phyloP scores from a whole-genome alignment of 2,329 filamentous ascomycete genomes.

The Talaromyces sp. region DNA sequence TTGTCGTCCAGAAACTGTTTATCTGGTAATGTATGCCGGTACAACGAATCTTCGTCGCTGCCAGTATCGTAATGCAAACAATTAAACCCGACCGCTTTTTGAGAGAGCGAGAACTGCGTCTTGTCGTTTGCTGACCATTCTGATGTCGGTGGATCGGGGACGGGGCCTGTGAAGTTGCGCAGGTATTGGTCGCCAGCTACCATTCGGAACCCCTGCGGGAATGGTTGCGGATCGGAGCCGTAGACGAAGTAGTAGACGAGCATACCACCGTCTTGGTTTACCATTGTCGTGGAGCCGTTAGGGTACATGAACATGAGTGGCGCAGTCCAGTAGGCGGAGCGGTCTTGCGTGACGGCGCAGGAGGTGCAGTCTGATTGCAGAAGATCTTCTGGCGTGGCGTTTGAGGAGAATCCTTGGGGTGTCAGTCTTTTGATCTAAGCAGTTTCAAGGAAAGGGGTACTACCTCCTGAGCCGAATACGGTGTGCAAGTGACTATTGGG shows the following conservation, averaged over 20 bases:
- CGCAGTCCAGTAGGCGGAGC: constrained; percentile 86
- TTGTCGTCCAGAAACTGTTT: constrained; percentile 76
- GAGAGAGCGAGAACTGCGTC: constrained; percentile 67
- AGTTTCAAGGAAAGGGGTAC: constrained; percentile 36
- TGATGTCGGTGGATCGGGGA: constrained; percentile 68
- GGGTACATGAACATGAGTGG: constrained; percentile 71
- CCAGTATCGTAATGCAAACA: constrained; percentile 73
- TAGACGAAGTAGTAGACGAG: constrained; percentile 88
- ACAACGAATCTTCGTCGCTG: constrained; percentile 67
- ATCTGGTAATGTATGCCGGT: constrained; percentile 76
- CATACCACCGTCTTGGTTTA: constrained; percentile 76
- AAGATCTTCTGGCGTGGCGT: constrained; percentile 58
- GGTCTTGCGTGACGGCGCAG: constrained; percentile 74
- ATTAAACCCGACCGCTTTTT: constrained; percentile 91
- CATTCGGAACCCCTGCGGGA: constrained; percentile 77
- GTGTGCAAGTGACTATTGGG: constrained; percentile 67
- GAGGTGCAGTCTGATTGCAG: constrained; percentile 68
- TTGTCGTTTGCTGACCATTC: constrained; percentile 63
- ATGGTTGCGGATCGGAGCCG: constrained; percentile 63
- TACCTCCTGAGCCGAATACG: constrained; percentile 73
- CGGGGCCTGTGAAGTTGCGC: constrained; percentile 67
- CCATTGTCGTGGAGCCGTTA: constrained; percentile 65
- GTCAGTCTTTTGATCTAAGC: neutral
- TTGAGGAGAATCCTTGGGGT: constrained; percentile 60
- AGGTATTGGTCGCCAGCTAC: constrained; percentile 68